These are phyloP conservation scores for Podaxis sp. DNA, from an alignment of 768 basidiomycete genomes.

Conservation along the genomic window DNA sequence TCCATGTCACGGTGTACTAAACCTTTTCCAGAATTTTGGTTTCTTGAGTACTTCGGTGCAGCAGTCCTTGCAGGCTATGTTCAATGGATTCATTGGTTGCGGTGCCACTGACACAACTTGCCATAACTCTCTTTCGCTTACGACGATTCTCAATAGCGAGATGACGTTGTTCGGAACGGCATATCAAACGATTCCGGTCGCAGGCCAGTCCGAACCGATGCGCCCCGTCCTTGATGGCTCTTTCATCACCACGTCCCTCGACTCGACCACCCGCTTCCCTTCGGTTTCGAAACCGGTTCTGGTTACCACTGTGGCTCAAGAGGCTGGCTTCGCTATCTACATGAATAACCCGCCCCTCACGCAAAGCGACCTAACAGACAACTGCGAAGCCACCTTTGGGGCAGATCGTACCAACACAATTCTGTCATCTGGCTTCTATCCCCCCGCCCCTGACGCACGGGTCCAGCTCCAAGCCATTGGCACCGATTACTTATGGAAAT, in stretches of 20 bases:
- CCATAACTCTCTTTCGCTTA: slow-evolving; percentile 45
- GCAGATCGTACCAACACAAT: slow-evolving; percentile 39
- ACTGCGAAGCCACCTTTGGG: slow-evolving; percentile 48
- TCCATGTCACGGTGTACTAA: slow-evolving; percentile 2
- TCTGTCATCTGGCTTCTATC: slow-evolving; percentile 47
- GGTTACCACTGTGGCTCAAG: slow-evolving; percentile 68
- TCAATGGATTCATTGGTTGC: slow-evolving; percentile 48
- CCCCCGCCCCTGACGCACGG: slow-evolving; percentile 46
- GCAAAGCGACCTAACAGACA: slow-evolving; percentile 31
- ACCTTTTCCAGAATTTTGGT: slow-evolving; percentile 59
- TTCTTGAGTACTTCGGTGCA: slow-evolving; percentile 60
- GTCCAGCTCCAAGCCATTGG: slow-evolving; percentile 55
- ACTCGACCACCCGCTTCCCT: slow-evolving; percentile 59
- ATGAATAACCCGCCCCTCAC: slow-evolving; percentile 38
- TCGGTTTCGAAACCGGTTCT: slow-evolving; percentile 62
- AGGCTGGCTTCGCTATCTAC: slow-evolving; percentile 68
- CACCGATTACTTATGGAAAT: slow-evolving; percentile 71
- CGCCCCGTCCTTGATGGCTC: slow-evolving; percentile 66
- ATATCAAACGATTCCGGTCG: slow-evolving; percentile 45
- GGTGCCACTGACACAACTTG: slow-evolving; percentile 45
- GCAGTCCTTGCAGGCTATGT: slow-evolving; percentile 47
- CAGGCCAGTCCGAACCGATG: slow-evolving; percentile 55
- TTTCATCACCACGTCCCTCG: slow-evolving; percentile 67
- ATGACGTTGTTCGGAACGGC: slow-evolving; percentile 42
- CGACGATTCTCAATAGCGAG: slow-evolving; percentile 54